Conservation (phyloP, 2,329 filamentous ascomycete species). For the Aspergillus costaricaensis region DNA sequence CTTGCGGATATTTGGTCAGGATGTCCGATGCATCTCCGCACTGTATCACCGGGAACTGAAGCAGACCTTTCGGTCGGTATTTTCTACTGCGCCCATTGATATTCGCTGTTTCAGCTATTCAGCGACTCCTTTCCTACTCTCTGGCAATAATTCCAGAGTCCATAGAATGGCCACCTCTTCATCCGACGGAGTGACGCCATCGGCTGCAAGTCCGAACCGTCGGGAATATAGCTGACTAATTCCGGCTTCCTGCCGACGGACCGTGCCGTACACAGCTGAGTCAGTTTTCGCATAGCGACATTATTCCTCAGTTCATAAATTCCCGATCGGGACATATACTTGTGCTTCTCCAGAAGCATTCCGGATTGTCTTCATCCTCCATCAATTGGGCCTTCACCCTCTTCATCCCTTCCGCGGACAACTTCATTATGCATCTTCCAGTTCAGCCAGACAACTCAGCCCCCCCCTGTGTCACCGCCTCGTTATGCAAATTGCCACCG, state of each 20-base stretch:
- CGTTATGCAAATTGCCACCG: conserved; percentile 8
- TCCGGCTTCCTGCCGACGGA: not conserved
- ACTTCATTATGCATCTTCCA: not conserved
- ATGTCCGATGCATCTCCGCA: not conserved
- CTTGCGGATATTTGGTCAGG: not conserved
- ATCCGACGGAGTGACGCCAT: conserved; percentile 16
- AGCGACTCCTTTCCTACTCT: not conserved
- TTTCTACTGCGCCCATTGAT: not conserved
- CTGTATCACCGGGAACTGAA: not conserved
- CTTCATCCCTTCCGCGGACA: not conserved
- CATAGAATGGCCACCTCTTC: not conserved
- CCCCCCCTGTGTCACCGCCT: not conserved
- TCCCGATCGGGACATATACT: not conserved
- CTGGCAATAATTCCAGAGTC: not conserved
- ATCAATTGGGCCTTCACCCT: not conserved
- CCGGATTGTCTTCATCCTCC: not conserved
- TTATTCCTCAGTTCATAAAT: not conserved
- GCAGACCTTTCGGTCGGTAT: not conserved
- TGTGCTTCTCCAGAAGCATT: not conserved
- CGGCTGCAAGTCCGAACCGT: conserved; percentile 11
- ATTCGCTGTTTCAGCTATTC: not conserved
- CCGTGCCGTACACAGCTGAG: not conserved
- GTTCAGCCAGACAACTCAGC: not conserved
- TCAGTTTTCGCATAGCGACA: not conserved
- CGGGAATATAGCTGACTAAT: conserved; percentile 6